These are phyloP conservation scores for Fraxinus cuspidata DNA, from an alignment of 257 asterid species.

Conservation along the genomic window DNA sequence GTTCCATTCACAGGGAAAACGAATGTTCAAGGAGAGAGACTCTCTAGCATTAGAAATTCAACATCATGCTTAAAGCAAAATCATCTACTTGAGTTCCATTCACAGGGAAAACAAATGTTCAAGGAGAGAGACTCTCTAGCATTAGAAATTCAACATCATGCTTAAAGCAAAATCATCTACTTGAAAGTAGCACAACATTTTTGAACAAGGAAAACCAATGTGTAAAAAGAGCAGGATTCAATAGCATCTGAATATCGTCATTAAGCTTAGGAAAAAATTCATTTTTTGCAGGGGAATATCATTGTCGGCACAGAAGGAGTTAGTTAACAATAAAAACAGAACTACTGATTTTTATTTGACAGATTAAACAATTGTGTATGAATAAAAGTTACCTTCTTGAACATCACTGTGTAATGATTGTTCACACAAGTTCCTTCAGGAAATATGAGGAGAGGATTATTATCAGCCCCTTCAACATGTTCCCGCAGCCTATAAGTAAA, in stretches of 20 bases:
- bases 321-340: no score
- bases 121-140: background rate
- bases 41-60: background rate
- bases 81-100: background rate
- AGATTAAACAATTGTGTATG: no score
- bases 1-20: background rate
- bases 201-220: background rate
- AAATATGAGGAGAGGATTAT: constrained; percentile 94
- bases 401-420: constrained; percentile 96
- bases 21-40: background rate
- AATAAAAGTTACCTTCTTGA: constrained; percentile 67
- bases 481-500: constrained; percentile 71
- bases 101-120: background rate
- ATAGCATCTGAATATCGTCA: background rate
- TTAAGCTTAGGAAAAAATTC: background rate
- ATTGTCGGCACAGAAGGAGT: background rate
- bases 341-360: no score
- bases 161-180: background rate
- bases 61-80: background rate
- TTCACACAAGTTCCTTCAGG: constrained; percentile 99
- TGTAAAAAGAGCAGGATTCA: background rate
- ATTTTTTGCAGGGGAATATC: background rate
- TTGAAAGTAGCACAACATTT: background rate
- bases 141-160: background rate
- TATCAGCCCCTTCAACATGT: constrained; percentile 86